Percentiles rank a stretch among this genome's conserved stretches.
Evolutionary conservation across 2,329 filamentous ascomycete genomes (phyloP).

Genomic region (Dryadomyces quercus-mongolicae): DNA sequence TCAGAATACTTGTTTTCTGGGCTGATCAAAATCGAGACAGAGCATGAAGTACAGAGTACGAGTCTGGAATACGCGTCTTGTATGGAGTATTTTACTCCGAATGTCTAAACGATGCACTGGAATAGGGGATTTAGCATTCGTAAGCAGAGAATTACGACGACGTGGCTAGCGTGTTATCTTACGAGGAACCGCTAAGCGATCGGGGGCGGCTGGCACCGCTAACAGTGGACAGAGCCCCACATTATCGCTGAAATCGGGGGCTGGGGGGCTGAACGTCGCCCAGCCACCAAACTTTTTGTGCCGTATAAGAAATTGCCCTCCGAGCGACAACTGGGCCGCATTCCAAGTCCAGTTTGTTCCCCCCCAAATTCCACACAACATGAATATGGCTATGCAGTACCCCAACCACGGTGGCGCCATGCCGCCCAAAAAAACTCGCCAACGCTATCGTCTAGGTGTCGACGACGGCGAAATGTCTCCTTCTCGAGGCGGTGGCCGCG

Average conservation of each 20-base stretch:
- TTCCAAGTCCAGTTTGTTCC: background rate
- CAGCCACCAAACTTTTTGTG: background rate
- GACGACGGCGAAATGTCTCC: background rate
- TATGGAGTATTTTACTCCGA: no score
- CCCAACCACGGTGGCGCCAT: background rate
- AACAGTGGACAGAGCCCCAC: background rate
- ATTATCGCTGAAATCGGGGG: background rate
- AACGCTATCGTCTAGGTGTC: background rate
- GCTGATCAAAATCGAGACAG: no score
- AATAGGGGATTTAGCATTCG: no score
- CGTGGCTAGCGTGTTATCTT: background rate
- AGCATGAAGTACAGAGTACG: no score
- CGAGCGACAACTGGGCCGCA: background rate
- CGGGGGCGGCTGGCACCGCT: background rate
- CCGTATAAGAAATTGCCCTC: background rate
- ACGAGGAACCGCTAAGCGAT: background rate
- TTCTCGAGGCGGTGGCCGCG: background rate
- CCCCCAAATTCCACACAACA: background rate
- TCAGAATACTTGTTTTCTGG: no score
- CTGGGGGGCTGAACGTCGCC: background rate
- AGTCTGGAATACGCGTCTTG: no score
- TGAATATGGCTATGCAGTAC: background rate
- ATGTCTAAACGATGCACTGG: no score
- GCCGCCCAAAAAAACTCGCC: constrained; percentile 2
- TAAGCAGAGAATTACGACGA: background rate